Evolutionary conservation across 305 asterid species (phyloP).

Genomic region (Nicotiana rustica): DNA sequence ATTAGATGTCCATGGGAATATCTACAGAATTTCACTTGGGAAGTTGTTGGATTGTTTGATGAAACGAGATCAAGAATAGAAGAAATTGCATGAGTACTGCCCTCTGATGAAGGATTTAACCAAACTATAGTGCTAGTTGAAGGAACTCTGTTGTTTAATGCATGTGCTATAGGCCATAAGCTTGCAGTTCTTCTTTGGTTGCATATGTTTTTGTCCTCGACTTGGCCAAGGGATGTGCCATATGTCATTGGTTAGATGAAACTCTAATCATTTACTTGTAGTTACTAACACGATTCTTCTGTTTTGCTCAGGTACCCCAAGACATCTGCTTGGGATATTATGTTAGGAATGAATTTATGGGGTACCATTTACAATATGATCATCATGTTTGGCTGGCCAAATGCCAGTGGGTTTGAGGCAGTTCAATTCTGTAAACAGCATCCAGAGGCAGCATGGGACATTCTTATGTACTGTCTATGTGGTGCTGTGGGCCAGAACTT

Average conservation of each 20-base stretch:
- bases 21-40: not conserved
- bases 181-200: not conserved
- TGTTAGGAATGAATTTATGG: constrained; percentile 99
- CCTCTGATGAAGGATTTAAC: not conserved
- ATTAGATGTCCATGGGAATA: not conserved
- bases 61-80: constrained; percentile 4
- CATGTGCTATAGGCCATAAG: not conserved
- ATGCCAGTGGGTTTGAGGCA: constrained; percentile 84
- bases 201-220: not conserved
- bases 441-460: constrained; percentile 98
- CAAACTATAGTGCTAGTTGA: not conserved
- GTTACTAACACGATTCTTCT: not conserved
- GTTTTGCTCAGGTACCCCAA: constrained; percentile 77
- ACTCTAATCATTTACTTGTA: not conserved
- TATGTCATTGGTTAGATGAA: not conserved
- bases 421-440: constrained; percentile 83
- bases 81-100: not conserved
- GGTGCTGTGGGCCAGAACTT: constrained; percentile 98
- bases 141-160: not conserved
- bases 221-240: not conserved
- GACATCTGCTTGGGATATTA: constrained; percentile 94
- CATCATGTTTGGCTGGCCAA: constrained; percentile 92
- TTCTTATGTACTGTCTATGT: constrained; percentile 82
- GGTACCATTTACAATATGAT: constrained; percentile 87
- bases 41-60: not conserved